Percentiles rank a stretch among this genome's conserved stretches.
These are phyloP conservation scores for Thelonectria blattea DNA, from an alignment of 2,329 filamentous ascomycete species.

Conservation along the genomic window DNA sequence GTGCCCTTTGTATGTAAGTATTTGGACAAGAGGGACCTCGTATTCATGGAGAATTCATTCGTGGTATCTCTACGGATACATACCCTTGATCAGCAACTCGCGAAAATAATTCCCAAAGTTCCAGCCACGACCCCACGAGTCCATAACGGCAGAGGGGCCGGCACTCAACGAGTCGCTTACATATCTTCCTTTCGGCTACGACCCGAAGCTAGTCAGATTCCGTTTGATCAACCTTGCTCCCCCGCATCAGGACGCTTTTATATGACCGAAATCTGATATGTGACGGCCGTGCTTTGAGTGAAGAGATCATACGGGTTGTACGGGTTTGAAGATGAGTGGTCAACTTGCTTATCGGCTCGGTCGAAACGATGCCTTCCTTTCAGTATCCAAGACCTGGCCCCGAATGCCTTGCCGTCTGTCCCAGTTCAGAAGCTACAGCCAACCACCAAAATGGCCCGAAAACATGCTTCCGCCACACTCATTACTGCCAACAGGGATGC, in stretches of 20 bases:
- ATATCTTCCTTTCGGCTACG: constrained; percentile 5
- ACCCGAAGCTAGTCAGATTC: constrained; percentile 1
- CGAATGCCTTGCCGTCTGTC: background rate
- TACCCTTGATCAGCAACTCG: no score
- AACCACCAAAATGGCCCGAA: constrained; percentile 33
- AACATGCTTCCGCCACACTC: constrained; percentile 50
- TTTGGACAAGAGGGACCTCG: no score
- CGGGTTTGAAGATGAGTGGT: background rate
- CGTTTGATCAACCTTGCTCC: background rate
- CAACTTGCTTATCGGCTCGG: background rate
- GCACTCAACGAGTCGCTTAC: background rate
- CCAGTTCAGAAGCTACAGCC: background rate
- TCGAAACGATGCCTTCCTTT: background rate
- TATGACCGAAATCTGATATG: background rate
- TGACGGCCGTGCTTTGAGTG: background rate
- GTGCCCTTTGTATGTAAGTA: no score
- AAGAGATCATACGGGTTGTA: background rate
- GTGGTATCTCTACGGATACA: no score
- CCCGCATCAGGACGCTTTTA: background rate
- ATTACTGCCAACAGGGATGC: constrained; percentile 41
- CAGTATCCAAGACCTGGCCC: background rate
- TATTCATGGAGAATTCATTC: no score
- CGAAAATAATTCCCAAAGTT: no score
- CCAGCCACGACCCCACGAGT: no score
- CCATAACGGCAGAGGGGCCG: no score